Base-by-base conservation (phyloP, 768 basidiomycete genomes). In the Termitomyces sp. region DNA sequence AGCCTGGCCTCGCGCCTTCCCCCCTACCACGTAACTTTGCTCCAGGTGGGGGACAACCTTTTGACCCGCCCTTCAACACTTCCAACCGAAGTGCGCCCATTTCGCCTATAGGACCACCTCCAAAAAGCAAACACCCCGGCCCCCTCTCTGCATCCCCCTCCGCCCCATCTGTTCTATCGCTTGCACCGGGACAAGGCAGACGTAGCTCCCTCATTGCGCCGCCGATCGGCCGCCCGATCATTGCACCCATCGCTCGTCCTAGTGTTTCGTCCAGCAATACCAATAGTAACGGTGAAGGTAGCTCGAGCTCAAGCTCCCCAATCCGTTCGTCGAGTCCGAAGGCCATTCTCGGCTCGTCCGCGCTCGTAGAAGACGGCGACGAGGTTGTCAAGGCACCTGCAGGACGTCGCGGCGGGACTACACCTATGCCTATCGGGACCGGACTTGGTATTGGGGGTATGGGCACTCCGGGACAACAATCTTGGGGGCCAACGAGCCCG, bases 331-430 rank as follows among this genome's bases (percentile, higher is more conserved):
- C 80, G 6, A 80, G 79, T 62, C 79, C 81, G 2, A 91, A 90
- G 66, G 84, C 84, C 41, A 72, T 85, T 36, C 75, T 91, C 7
- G 90, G 90, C 13, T 91, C 90, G 14, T 87, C 87, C 5, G 90
- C 90, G 20, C 77, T 92, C 20, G 82, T 85, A 3, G 82, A 88
- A 14, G 89, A 90, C 59, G 90, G 90, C 59, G 90, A 92, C 67
- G 90, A 92, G 66, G 86, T 91, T 12, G 81, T 92, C 16, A 67
- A 74, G 8, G 68, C 71, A 10, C 71, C 78, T 41, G 71, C 78
- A 18, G 76, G 78, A 7, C 73, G 80, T 37, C 69, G 82, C 48
- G 73, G 80, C 8, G 70, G 68, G 41, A 72, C 67, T 10, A 68
- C 66, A 12, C 67, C 72, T n/a, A 66, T 70, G 53, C 61, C 61